phyloP scores from a whole-genome alignment of 306 rosid genomes.

The Ammopiptanthus mongolicus region DNA sequence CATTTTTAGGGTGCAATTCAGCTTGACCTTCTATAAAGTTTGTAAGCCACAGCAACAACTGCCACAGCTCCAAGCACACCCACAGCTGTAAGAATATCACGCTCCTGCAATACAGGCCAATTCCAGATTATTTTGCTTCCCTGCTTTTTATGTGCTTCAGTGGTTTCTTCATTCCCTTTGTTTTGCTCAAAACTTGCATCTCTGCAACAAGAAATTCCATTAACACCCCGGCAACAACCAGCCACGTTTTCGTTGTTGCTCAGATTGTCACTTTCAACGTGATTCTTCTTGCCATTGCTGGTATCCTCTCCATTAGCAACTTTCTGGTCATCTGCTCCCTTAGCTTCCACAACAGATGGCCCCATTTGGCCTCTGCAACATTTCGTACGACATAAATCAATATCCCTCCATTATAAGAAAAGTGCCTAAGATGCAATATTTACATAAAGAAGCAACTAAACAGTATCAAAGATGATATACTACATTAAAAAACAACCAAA shows the following conservation, averaged over 20 bases:
- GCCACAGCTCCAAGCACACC: slow-evolving; percentile 66
- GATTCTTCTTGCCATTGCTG: neutral
- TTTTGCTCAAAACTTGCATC: slow-evolving; percentile 42
- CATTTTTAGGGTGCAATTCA: slow-evolving; percentile 21
- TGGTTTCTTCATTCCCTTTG: slow-evolving; percentile 22
- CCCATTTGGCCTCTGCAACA: slow-evolving; percentile 46
- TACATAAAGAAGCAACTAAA: neutral
- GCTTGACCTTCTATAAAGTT: slow-evolving; percentile 57
- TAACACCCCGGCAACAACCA: slow-evolving; percentile 40
- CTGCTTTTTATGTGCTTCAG: slow-evolving; percentile 28
- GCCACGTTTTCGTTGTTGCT: neutral
- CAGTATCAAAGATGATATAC: neutral
- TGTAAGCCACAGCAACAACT: slow-evolving; percentile 66
- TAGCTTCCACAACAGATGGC: neutral
- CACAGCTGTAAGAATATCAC: slow-evolving; percentile 45
- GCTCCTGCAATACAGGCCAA: slow-evolving; percentile 53
- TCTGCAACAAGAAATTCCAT: slow-evolving; percentile 60
- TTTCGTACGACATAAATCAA: neutral
- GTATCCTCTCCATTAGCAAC: slow-evolving; percentile 3
- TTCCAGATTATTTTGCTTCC: slow-evolving; percentile 28
- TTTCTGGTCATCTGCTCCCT: slow-evolving; percentile 1
- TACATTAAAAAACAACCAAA: neutral
- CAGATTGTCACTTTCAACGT: neutral
- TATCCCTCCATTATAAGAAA: neutral
- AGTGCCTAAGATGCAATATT: neutral